These are phyloP conservation scores for Claviceps paspali DNA, from an alignment of 2,329 filamentous ascomycete species.

Conservation along the genomic window DNA sequence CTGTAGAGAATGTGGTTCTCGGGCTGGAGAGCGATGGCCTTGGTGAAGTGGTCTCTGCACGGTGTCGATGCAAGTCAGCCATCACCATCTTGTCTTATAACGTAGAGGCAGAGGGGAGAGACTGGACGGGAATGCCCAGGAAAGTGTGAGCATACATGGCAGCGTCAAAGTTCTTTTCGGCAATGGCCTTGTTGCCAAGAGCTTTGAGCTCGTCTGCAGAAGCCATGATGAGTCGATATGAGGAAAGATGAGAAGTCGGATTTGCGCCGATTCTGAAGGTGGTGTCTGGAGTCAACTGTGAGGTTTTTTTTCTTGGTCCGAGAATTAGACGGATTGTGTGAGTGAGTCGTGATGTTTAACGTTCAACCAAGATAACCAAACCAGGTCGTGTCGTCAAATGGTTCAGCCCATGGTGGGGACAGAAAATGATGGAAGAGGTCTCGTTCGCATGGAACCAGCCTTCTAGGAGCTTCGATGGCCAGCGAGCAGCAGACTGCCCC, in stretches of 20 bases:
- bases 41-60: slow-evolving; percentile 74
- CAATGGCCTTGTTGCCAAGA: slow-evolving; percentile 96
- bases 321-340: neutral
- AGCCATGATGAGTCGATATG: slow-evolving; percentile 27
- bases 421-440: slow-evolving; percentile 13
- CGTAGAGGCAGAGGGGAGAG: neutral
- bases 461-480: slow-evolving; percentile 31
- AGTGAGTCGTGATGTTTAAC: no score
- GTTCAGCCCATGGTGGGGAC: slow-evolving; percentile 10
- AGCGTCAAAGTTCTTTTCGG: slow-evolving; percentile 90
- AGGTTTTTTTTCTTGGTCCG: neutral
- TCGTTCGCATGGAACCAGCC: slow-evolving; percentile 8
- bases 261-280: neutral
- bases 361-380: no score
- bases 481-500: slow-evolving; percentile 5
- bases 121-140: neutral
- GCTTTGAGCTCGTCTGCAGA: slow-evolving; percentile 76
- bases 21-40: slow-evolving; percentile 80
- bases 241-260: slow-evolving; percentile 3
- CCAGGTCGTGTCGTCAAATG: neutral
- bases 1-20: slow-evolving; percentile 95
- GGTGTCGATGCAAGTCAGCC: neutral
- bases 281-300: no score
- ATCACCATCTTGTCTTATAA: neutral
- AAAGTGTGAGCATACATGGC: slow-evolving; percentile 57